Percentiles rank a stretch among this genome's conserved stretches.
Conservation (phyloP, 1,284 basidiomycete species). For the Xerocomus amazonicus region DNA sequence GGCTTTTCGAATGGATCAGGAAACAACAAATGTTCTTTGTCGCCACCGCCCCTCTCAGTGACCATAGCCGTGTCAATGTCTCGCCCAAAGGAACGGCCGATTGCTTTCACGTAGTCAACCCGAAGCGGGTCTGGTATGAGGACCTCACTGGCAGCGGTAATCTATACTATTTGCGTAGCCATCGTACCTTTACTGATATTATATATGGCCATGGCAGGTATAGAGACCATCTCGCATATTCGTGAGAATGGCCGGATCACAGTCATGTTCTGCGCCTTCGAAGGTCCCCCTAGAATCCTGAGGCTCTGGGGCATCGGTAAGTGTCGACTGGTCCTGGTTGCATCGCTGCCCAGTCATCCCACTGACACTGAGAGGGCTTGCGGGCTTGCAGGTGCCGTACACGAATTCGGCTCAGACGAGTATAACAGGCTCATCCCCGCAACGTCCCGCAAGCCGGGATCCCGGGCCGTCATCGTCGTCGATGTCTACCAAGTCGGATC, state of each 20-base stretch:
- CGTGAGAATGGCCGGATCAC: conserved; percentile 59
- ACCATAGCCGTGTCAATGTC: conserved; percentile 51
- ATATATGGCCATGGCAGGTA: conserved; percentile 30
- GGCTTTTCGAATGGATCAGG: conserved; percentile 45
- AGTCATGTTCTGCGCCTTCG: conserved; percentile 52
- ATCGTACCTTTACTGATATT: background rate
- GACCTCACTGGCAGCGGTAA: conserved; percentile 53
- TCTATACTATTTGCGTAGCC: background rate
- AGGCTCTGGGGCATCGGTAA: conserved; percentile 51
- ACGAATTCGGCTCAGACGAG: conserved; percentile 52
- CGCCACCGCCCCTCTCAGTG: conserved; percentile 50
- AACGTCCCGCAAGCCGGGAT: conserved; percentile 45
- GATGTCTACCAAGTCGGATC: conserved; percentile 49
- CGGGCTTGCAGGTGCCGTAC: conserved; percentile 38
- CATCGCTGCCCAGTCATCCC: background rate
- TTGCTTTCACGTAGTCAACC: conserved; percentile 46
- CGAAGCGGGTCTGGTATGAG: conserved; percentile 53
- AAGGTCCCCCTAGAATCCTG: conserved; percentile 50
- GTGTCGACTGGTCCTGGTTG: background rate
- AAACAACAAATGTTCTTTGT: conserved; percentile 56
- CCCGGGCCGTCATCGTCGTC: conserved; percentile 49
- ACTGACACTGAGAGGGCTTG: background rate
- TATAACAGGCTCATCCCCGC: conserved; percentile 44
- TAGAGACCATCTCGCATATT: conserved; percentile 55
- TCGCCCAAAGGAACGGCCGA: conserved; percentile 51